Conservation (phyloP, 345 rosid genomes). For the Garcia nutans region DNA sequence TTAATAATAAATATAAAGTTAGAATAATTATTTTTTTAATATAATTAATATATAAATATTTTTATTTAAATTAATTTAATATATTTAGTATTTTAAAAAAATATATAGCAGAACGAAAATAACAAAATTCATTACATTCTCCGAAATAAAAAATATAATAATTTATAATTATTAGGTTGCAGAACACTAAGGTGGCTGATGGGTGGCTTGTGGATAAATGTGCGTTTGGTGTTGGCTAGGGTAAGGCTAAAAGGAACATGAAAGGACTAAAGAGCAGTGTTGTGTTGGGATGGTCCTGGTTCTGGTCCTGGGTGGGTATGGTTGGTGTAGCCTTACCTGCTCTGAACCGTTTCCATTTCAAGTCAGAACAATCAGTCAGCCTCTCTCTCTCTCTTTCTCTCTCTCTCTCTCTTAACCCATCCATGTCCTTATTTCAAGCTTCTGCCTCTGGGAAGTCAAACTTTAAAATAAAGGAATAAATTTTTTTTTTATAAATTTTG, state of each 20-base stretch:
- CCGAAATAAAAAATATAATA: not conserved
- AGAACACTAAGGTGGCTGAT: conserved; percentile 41
- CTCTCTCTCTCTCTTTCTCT: conserved; percentile 8
- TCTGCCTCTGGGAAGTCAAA: no score
- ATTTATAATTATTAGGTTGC: conserved; percentile 6
- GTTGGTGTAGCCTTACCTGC: conserved; percentile 35
- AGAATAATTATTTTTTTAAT: no score
- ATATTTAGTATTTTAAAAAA: no score
- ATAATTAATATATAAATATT: no score
- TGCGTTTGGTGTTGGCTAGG: conserved; percentile 5
- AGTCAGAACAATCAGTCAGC: conserved; percentile 19
- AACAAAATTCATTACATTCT: not conserved
- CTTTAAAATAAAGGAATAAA: no score
- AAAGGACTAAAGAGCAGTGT: conserved; percentile 20
- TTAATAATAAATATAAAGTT: no score
- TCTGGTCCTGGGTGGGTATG: conserved; percentile 20
- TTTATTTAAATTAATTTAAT: no score
- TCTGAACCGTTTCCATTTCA: conserved; percentile 31
- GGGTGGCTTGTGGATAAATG: conserved; percentile 22
- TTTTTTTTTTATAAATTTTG: no score
- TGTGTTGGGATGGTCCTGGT: conserved; percentile 14
- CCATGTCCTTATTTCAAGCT: conserved; percentile 21
- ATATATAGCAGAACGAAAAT: no score
- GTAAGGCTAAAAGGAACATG: conserved; percentile 1
- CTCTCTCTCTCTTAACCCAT: not conserved